phyloP scores from a whole-genome alignment of 2,329 filamentous ascomycete genomes.

The Scedosporium dehoogii region DNA sequence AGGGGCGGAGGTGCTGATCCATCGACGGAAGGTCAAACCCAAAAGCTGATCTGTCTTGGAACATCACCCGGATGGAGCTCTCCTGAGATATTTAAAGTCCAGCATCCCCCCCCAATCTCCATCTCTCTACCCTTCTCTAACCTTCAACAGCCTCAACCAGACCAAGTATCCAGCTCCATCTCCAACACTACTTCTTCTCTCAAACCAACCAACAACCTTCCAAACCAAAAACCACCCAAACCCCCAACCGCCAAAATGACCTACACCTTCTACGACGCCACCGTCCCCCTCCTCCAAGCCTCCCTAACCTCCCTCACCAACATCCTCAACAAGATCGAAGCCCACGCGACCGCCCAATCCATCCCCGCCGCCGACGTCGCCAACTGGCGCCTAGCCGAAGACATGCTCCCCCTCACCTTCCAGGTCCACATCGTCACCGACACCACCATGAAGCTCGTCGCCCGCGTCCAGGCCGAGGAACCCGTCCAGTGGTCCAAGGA shows the following conservation, averaged over 20 bases:
- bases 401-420: constrained; percentile 33
- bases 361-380: constrained; percentile 18
- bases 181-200: not conserved
- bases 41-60: too few species aligned
- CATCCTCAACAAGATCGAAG: constrained; percentile 17
- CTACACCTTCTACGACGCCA: constrained; percentile 19
- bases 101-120: not conserved
- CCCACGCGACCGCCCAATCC: constrained; percentile 13
- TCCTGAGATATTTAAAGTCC: not conserved
- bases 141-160: not conserved
- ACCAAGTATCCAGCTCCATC: not conserved
- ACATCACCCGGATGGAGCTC: not conserved
- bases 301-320: constrained; percentile 13
- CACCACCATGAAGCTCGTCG: constrained; percentile 20
- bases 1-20: too few species aligned
- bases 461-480: constrained; percentile 22
- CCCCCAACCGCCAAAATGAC: constrained; percentile 11
- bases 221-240: not conserved
- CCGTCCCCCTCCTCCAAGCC: constrained; percentile 13
- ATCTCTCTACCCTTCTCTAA: not conserved
- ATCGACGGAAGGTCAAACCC: too few species aligned
- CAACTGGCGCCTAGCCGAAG: constrained; percentile 22
- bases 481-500: constrained; percentile 15
- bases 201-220: not conserved
- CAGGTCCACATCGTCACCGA: constrained; percentile 26